phyloP scores from a whole-genome alignment of 495 filamentous ascomycete genomes.

The Penicillium atrosanguineum region DNA sequence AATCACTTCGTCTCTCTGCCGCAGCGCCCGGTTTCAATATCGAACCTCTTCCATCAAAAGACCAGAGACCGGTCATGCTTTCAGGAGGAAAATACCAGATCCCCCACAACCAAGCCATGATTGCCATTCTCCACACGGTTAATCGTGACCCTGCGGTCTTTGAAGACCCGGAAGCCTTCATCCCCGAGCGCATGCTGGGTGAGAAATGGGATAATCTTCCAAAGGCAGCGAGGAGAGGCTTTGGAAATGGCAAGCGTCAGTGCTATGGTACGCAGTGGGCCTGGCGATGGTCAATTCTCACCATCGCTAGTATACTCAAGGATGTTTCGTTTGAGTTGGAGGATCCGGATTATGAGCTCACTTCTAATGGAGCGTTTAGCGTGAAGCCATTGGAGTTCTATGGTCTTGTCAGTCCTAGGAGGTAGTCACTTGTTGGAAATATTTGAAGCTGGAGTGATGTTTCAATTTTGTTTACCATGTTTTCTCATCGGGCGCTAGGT shows the following conservation, averaged over 20 bases:
- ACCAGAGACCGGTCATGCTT: constrained; percentile 48
- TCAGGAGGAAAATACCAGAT: constrained; percentile 68
- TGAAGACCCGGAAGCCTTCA: constrained; percentile 61
- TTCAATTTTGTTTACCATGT: background rate
- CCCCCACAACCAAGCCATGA: constrained; percentile 57
- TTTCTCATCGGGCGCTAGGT: background rate
- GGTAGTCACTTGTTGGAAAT: background rate
- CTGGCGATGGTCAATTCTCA: constrained; percentile 54
- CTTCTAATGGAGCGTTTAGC: constrained; percentile 40
- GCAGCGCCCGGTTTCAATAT: constrained; percentile 65
- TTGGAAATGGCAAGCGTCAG: constrained; percentile 67
- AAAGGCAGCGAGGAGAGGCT: constrained; percentile 60
- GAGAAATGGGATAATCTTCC: constrained; percentile 61
- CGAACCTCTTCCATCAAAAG: constrained; percentile 49
- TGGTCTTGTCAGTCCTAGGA: background rate
- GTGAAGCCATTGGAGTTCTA: constrained; percentile 27
- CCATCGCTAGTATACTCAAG: constrained; percentile 39
- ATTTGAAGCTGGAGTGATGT: background rate
- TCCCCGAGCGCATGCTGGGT: constrained; percentile 67
- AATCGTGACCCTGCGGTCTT: constrained; percentile 71
- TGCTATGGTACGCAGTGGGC: constrained; percentile 68
- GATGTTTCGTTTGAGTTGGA: constrained; percentile 45
- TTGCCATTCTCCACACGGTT: constrained; percentile 59
- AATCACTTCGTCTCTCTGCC: constrained; percentile 67
- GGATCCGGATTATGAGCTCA: constrained; percentile 39